phyloP scores from a whole-genome alignment of 495 filamentous ascomycete genomes.

The Cercophora sp. region DNA sequence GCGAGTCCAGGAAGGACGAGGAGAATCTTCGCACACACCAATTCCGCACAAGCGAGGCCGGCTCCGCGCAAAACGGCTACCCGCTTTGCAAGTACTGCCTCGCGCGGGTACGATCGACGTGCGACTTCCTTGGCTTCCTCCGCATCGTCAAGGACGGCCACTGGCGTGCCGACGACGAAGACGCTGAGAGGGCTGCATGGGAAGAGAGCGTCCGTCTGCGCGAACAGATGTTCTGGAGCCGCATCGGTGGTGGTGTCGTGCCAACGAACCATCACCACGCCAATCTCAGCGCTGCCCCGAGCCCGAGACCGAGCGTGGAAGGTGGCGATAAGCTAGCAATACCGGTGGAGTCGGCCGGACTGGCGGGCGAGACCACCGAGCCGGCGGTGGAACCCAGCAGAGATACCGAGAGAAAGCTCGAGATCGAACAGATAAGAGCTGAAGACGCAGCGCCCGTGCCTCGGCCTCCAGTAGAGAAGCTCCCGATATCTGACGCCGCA shows the following conservation, averaged over 20 bases:
- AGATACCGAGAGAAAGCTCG: not conserved
- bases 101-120: slow-evolving; percentile 74
- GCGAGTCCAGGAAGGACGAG: slow-evolving; percentile 68
- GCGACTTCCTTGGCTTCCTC: slow-evolving; percentile 88
- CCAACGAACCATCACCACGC: slow-evolving; percentile 41
- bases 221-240: slow-evolving; percentile 94
- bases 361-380: not conserved
- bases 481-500: not conserved
- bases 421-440: not conserved
- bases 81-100: slow-evolving; percentile 89
- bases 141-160: slow-evolving; percentile 86
- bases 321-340: not conserved
- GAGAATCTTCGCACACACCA: slow-evolving; percentile 75
- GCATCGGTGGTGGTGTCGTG: slow-evolving; percentile 84
- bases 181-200: slow-evolving; percentile 81
- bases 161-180: slow-evolving; percentile 71
- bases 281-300: slow-evolving; percentile 20
- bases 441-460: slow-evolving; percentile 2
- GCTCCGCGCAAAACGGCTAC: slow-evolving; percentile 74
- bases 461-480: not conserved
- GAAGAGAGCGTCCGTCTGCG: slow-evolving; percentile 84
- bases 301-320: slow-evolving; percentile 29
- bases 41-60: slow-evolving; percentile 81
- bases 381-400: too few species aligned
- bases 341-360: not conserved